phyloP scores from a whole-genome alignment of 2,329 filamentous ascomycete species.

The Arthrobotrys conoides region DNA sequence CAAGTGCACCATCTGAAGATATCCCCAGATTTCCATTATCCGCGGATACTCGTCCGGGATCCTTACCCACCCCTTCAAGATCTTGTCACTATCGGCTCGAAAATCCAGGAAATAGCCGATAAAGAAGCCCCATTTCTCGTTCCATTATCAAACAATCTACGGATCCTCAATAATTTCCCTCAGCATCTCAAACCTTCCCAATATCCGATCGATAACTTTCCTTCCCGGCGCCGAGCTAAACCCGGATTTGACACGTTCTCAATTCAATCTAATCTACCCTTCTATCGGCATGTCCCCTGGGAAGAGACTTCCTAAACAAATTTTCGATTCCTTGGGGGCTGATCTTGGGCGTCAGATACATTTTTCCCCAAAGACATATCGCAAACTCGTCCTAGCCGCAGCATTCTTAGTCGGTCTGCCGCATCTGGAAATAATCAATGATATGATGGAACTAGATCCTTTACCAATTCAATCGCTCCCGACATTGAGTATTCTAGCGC shows the following conservation, averaged over 20 bases:
- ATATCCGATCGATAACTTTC: slow-evolving; percentile 13
- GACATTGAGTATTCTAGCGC: background rate
- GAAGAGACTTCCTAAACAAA: background rate
- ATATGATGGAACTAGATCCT: background rate
- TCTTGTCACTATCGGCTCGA: background rate
- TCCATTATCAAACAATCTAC: no score
- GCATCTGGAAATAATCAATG: background rate
- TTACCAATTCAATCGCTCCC: background rate
- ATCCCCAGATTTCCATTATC: background rate
- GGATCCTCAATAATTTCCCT: background rate
- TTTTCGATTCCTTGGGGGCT: background rate
- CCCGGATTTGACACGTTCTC: background rate
- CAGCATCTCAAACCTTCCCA: slow-evolving; percentile 29
- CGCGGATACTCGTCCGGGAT: background rate
- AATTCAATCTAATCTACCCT: background rate
- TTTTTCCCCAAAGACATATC: background rate
- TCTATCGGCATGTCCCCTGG: background rate
- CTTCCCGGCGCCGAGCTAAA: background rate
- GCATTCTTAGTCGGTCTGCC: background rate
- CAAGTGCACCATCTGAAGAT: slow-evolving; percentile 3
- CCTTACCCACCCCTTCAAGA: background rate
- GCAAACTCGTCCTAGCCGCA: background rate
- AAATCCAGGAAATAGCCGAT: background rate
- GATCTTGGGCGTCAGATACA: background rate
- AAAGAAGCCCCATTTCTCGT: no score